phyloP scores from a whole-genome alignment of 148 eudicot genomes.

The Pharnaceum exiguum region DNA sequence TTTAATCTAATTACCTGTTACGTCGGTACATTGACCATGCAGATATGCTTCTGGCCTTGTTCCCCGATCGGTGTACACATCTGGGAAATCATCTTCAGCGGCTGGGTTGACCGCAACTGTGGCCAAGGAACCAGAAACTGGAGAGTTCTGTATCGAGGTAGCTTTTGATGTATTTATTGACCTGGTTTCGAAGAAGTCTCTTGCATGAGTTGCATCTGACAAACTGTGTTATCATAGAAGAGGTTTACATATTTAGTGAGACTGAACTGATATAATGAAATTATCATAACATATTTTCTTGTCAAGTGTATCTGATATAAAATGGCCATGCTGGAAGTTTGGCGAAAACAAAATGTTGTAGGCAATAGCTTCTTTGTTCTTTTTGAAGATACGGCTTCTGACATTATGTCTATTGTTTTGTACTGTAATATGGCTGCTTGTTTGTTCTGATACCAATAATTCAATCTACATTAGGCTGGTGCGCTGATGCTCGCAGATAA shows the following conservation, averaged over 20 bases:
- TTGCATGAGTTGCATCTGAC: background rate
- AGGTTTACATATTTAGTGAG: no score
- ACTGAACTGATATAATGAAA: no score
- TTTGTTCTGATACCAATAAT: conserved; percentile 15
- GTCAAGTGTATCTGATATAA: no score
- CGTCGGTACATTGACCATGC: conserved; percentile 8
- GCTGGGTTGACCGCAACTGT: conserved; percentile 99
- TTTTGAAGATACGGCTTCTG: no score
- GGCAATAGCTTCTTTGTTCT: background rate
- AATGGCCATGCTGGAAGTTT: no score
- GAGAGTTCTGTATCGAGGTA: conserved; percentile 99
- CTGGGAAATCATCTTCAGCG: conserved; percentile 98
- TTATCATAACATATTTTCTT: no score
- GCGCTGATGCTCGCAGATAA: conserved; percentile 99
- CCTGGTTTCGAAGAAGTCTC: background rate
- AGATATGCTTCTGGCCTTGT: conserved; percentile 88
- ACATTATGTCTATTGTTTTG: no score
- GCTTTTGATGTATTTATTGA: background rate
- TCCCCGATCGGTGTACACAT: conserved; percentile 94
- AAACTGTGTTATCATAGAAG: no score
- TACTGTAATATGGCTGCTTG: conserved; percentile 3
- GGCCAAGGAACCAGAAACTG: conserved; percentile 99
- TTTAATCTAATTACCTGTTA: background rate
- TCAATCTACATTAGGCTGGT: conserved; percentile 65
- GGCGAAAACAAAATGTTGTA: no score